These are phyloP conservation scores for Colletotrichum cereale DNA, from an alignment of 2,329 filamentous ascomycete species.

Conservation along the genomic window DNA sequence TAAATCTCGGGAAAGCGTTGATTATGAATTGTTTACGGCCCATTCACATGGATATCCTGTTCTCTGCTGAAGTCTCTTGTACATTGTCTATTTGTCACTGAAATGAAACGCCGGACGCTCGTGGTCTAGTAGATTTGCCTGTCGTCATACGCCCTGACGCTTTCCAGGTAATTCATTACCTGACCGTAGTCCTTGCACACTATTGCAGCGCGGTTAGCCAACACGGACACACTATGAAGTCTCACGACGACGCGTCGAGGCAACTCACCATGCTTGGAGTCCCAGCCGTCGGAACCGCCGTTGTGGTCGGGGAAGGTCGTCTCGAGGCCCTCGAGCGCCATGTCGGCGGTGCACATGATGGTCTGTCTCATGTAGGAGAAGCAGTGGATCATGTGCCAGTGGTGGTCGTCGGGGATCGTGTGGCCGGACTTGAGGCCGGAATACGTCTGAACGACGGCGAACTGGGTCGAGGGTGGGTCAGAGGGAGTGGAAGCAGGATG, in stretches of 20 bases:
- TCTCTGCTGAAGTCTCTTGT: no score
- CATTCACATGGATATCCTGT: not conserved
- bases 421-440: constrained; percentile 55
- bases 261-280: constrained; percentile 57
- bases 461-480: constrained; percentile 41
- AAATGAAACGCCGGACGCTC: constrained; percentile 7
- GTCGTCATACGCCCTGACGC: constrained; percentile 59
- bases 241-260: not conserved
- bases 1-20: constrained; percentile 50
- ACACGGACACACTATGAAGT: not conserved
- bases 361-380: constrained; percentile 62
- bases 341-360: constrained; percentile 60
- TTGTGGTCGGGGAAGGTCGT: constrained; percentile 62
- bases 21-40: not conserved
- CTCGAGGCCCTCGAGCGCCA: constrained; percentile 59
- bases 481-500: not conserved
- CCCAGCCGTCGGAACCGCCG: constrained; percentile 60
- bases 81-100: not conserved
- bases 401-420: constrained; percentile 56
- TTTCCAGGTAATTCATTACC: constrained; percentile 57
- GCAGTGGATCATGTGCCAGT: constrained; percentile 63
- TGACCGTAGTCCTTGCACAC: constrained; percentile 59
- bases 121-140: constrained; percentile 54
- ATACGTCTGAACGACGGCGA: constrained; percentile 59
- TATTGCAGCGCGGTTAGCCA: constrained; percentile 35